Base-by-base conservation (phyloP, 139 green algal genomes). In the Coelastrella sp. region DNA sequence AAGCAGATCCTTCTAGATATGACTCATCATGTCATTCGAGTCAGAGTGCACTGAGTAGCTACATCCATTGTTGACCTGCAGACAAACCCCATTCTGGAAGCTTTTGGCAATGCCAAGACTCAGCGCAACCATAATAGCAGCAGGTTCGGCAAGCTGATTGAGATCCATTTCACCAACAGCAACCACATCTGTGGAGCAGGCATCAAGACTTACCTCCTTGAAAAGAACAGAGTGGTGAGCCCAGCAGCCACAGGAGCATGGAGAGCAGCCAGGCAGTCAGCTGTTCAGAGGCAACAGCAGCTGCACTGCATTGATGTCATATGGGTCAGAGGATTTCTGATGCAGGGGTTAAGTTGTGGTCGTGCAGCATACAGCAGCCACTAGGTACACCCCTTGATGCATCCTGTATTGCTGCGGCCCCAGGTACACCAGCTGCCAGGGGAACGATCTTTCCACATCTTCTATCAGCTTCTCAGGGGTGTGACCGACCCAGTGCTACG, bases 371-470 rank as follows among this genome's bases (percentile, higher is more conserved):
- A 49, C 35, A 49, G 35, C 35, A 49, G 35, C 35, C 35, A 49
- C 35, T 49, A 49, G 35, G 35, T 49, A 49, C 35, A 49, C 35
- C 35, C 35, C 35, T 49, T 49, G 35, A 49, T 76, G 68, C 17
- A 11, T 17, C 25, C 9, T 14, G 4, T 17, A 14, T 10, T 58
- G 19, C 19, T 25, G 74, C 58, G 24, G 12, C 25, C 59, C 66
- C 84, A 89, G 66, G 90, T 94, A n/a, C 78, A 92, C 79, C 94
- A 95, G 90, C 89, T 96, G n/a, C 87, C 93, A 66, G 93, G 93
- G 6, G 98, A 99, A 96, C 95, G 98, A 70, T 98, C 95, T 9
- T 99, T 97, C 95, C 98, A 99, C 93, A 97, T 98, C 91, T 99
- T 99, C 92, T 99, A 99, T 92, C 96, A 98, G 94, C 91, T 99